A percentile compares a stretch with the other conserved stretches of the same genome.
These are phyloP conservation scores for Linderina pennispora DNA, from an alignment of 192 early-diverging fungal species.

Conservation along the genomic window DNA sequence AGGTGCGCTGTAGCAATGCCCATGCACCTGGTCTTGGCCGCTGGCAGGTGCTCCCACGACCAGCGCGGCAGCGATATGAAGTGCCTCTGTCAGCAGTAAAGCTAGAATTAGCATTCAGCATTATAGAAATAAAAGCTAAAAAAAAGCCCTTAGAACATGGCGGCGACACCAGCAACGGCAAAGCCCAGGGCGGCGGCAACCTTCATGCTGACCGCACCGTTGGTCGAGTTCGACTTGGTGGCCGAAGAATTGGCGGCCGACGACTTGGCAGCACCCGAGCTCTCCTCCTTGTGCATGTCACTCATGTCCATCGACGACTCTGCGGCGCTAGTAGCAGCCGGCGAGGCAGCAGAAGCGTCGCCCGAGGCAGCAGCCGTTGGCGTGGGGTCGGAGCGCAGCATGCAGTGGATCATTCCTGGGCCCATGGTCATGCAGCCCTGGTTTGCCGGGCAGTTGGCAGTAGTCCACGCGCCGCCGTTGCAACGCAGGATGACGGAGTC, in stretches of 20 bases:
- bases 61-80: no score
- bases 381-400: conserved; percentile 23
- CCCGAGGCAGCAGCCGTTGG: neutral
- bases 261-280: neutral
- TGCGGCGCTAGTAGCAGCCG: conserved; percentile 3
- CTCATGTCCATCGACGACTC: no score
- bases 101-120: no score
- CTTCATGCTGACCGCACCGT: conserved; percentile 5
- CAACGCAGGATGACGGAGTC: conserved; percentile 19
- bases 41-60: no score
- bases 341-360: neutral
- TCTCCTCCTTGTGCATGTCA: neutral
- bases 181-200: conserved; percentile 19
- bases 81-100: no score
- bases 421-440: conserved; percentile 45
- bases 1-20: no score
- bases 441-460: conserved; percentile 8
- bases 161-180: conserved; percentile 10
- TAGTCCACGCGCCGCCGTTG: conserved; percentile 15
- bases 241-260: neutral
- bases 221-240: neutral
- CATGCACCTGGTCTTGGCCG: no score
- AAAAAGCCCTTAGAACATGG: conserved; percentile 21
- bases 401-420: conserved; percentile 41
- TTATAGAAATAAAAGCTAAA: conserved; percentile 1